Percentiles rank a stretch among this genome's conserved stretches.
These are phyloP conservation scores for Aspergillus nanangensis DNA, from an alignment of 495 filamentous ascomycete species.

Conservation along the genomic window DNA sequence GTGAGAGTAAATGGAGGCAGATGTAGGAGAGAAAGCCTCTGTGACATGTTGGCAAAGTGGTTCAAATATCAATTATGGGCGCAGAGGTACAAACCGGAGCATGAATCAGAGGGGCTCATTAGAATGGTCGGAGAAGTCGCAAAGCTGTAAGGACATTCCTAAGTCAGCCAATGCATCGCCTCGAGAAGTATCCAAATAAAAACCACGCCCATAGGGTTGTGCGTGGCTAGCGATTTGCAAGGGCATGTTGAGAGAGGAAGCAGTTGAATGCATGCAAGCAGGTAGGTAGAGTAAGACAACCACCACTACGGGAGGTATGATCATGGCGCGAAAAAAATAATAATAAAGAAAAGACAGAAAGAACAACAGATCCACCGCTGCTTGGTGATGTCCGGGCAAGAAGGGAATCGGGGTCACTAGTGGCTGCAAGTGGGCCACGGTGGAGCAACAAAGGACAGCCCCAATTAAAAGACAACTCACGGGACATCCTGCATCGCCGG, in stretches of 20 bases:
- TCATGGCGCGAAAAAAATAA: conserved; percentile 3
- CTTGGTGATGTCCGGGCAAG: conserved; percentile 29
- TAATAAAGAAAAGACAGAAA: conserved; percentile 23
- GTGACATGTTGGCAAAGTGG: conserved; percentile 14
- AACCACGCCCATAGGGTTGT: background rate
- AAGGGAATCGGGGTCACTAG: conserved; percentile 35
- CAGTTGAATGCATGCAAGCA: conserved; percentile 15
- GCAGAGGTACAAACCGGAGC: conserved; percentile 33
- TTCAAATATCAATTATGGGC: conserved; percentile 4
- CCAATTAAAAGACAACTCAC: conserved; percentile 45
- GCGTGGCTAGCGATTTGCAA: conserved; percentile 7
- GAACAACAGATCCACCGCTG: conserved; percentile 8
- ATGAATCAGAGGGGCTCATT: conserved; percentile 45
- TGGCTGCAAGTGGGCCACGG: conserved; percentile 28
- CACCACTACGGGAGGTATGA: background rate
- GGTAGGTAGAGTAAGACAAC: conserved; percentile 3
- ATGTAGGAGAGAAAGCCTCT: conserved; percentile 39
- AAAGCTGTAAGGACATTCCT: conserved; percentile 28
- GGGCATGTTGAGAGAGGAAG: conserved; percentile 8
- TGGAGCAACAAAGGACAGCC: conserved; percentile 32
- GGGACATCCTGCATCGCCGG: conserved; percentile 42
- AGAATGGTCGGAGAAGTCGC: conserved; percentile 36
- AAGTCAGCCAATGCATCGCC: conserved; percentile 14
- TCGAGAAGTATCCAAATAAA: background rate
- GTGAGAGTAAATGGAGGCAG: conserved; percentile 37